These are phyloP conservation scores for Coemansia sp. DNA, from an alignment of 192 early-diverging fungal genomes.

Conservation along the genomic window DNA sequence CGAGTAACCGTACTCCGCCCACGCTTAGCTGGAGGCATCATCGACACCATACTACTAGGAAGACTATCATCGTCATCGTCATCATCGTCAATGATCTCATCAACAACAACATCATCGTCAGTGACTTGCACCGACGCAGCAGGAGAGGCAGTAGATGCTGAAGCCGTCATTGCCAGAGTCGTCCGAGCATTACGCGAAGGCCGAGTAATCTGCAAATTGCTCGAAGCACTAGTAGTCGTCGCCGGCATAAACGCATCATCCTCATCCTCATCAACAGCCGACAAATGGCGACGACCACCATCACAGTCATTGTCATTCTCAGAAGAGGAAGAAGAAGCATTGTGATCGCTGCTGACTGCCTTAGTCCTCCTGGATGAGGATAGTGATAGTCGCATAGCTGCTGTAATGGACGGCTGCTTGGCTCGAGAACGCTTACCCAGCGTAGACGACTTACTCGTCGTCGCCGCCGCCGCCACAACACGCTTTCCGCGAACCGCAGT, in stretches of 20 bases:
- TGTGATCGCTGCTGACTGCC: no score
- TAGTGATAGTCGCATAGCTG: no score
- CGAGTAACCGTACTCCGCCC: not conserved
- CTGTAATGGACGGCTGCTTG: not conserved
- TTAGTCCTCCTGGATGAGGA: no score
- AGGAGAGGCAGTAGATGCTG: not conserved
- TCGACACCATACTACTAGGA: not conserved
- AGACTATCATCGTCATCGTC: constrained; percentile 9
- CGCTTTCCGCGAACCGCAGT: not conserved
- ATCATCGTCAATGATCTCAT: constrained; percentile 22
- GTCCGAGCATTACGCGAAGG: constrained; percentile 46
- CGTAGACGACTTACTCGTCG: no score
- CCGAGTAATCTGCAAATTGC: constrained; percentile 9
- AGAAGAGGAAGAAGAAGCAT: not conserved
- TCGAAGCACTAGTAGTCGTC: not conserved
- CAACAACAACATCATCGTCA: no score
- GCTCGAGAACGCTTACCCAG: constrained; percentile 3
- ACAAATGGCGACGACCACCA: no score
- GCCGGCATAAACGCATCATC: not conserved
- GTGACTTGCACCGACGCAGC: not conserved
- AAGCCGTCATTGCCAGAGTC: constrained; percentile 8
- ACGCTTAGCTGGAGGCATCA: not conserved
- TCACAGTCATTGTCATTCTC: no score
- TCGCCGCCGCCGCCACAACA: not conserved
- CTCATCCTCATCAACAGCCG: no score